Base-by-base conservation (phyloP, 1,284 basidiomycete species). In the Fomitopsis palustris region DNA sequence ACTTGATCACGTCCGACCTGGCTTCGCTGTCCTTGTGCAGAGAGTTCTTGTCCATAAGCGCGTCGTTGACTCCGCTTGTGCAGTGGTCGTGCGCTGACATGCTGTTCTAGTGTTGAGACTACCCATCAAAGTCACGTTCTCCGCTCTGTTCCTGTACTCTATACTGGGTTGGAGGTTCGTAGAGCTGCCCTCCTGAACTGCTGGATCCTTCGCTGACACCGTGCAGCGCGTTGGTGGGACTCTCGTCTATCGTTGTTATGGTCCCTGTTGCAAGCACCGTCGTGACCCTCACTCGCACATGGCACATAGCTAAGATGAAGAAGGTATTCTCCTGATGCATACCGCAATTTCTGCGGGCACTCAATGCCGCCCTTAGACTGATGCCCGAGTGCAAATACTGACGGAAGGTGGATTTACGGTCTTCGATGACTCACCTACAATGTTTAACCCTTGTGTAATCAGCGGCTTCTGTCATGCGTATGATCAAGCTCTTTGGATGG, bases 221-320 rank as follows among this genome's bases (percentile, higher is more conserved):
- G 10, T 14, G n/a, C 70, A 64, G 79, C 55, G 74, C 81, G 0
- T 69, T 83, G 37, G 72, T 81, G 27, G 82, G 87, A 4, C 74
- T 90, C 65, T 74, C 69, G 0, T 70, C 75, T 12, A 86, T 89
- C 65, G 39, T 83, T 10, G 31, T 76, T 4, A 62, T 81, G 45
- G 76, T 87, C 54, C 85, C 87, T 0, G 57, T 88, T 4, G 81
- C 82, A 1, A 79, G 72, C 1, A 65, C 65, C 38, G 52, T 77
- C 25, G 70, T 71, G n/a, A 68, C 62, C 6, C 55, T 64, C 38
- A 65, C 72, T 9, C 70, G 72, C 56, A 65, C 54, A 3, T 64
- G 69, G 9, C 74, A 78, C 56, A 61, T 53, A 10, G 66, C 65
- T 53, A 65, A 66, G 41, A 73, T 75, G 73, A 69, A 71, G 55